Base-by-base conservation (phyloP, 805 yeast species). In the Ogataea naganishii region DNA sequence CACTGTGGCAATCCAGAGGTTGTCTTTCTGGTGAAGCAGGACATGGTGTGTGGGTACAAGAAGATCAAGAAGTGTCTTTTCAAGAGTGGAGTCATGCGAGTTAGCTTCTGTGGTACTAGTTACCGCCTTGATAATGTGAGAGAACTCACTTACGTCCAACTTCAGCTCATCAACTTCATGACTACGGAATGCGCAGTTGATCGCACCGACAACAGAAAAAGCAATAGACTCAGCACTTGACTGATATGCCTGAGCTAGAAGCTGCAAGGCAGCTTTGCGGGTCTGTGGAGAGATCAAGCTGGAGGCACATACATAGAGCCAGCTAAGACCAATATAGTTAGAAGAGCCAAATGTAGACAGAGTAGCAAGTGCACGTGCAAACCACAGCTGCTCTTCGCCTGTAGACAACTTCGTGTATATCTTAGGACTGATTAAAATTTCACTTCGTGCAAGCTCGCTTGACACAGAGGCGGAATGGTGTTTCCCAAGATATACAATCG, bases 1-100 rank as follows among this genome's bases (percentile, higher is more conserved):
- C 21, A 75, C 75, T 24, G 85, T 53, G 0, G 81, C 81, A 20
- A 85, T 80, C 97, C 97, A 89, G 2, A 80, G 77, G 36, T 69
- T 56, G 2, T 40, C 48, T 62, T 56, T 38, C 51, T 34, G 26
- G 4, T 53, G 39, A n/a, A 71, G 47, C 3, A 41, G 31, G 3
- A 43, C 29, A 35, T 62, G 64, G 42, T 77, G 80, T 12, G 67
- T 41, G 5, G 67, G 38, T 15, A 72, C 47, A 12, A 75, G 44
- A 12, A 62, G 36, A 7, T 61, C 53, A 13, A 64, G 37, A 11
- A 77, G 38, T 14, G 61, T 54, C 6, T 48, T 33, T 4, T 49
- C 45, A 27, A 59, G 33, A 8, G 52, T 32, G n/a, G n/a, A n/a
- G n/a, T n/a, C n/a, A n/a, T n/a, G n/a, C n/a, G n/a, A n/a, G n/a